Base-by-base conservation (phyloP, 1,139 yeast genomes). In the Debaryomyces sp. region DNA sequence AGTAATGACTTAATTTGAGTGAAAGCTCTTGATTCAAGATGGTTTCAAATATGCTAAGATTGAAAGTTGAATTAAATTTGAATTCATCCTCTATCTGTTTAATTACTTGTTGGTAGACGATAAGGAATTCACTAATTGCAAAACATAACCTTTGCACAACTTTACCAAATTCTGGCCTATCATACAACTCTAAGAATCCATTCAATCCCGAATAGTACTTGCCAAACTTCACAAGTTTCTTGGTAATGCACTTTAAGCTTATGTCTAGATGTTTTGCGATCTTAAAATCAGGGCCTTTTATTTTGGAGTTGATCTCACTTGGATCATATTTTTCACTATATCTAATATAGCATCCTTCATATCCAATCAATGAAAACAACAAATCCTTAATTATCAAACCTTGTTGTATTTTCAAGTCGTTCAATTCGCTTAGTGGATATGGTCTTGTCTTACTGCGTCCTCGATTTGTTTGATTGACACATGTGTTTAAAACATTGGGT, bases 311-410 rank as follows among this genome's bases (percentile, higher is more conserved):
- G 4, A 62, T 50, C 17, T 68, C 64, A 0, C 53, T 46, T 0
- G 82, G 81, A 58, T 84, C 81, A 58, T 80, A 89, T 26, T 75
- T 73, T 45, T 82, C 88, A 40, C 85, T 77, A 60, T 80, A 89
- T 41, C 92, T 73, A 24, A 94, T 82, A 57, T 87, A 90, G 32
- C 76, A 75, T 0, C 98, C 97, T 63, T 91, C 96, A 39, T 81
- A 70, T 0, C 98, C 98, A 44, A 85, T 58, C 23, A 94, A 66
- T 2, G 88, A 84, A 56, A 78, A 80, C 18, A 90, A 60, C 12
- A 91, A 64, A 62, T 94, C 99, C 51, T 81, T 78, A 27, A 88
- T 75, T 1, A 92, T 77, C 17, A 86, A 72, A 0, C 87, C 85
- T 61, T 90, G 96, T 62, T 90, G 96, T 2, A 77, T 68, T 46